Evolutionary conservation across 2,329 filamentous ascomycete species (phyloP).

Genomic region (Trichoderma afroharzianum): DNA sequence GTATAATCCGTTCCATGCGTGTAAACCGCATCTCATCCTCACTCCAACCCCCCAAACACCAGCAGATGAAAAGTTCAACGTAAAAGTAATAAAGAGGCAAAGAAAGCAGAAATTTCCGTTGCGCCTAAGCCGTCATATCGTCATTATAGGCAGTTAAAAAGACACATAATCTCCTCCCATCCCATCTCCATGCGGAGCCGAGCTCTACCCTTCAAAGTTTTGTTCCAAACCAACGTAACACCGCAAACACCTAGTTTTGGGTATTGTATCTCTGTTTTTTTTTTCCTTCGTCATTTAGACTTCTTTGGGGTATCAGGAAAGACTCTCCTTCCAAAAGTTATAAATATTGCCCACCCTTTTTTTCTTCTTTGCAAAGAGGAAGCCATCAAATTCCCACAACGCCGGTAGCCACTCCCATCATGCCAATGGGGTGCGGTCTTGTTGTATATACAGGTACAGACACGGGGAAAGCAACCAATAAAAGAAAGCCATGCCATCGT

Average conservation of each 20-base stretch:
- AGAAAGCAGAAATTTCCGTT: not conserved
- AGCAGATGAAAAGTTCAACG: not conserved
- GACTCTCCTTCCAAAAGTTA: not conserved
- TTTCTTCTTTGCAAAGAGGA: not conserved
- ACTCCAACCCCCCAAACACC: not conserved
- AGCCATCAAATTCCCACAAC: not conserved
- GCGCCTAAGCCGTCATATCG: not conserved
- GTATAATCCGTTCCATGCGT: not conserved
- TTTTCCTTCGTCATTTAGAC: not conserved
- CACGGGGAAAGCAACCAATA: not conserved
- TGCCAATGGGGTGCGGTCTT: not conserved
- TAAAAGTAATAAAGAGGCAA: not conserved
- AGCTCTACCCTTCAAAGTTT: conserved; percentile 1
- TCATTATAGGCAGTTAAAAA: not conserved
- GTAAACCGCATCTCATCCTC: not conserved
- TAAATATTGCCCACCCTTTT: not conserved
- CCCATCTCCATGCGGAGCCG: conserved; percentile 11
- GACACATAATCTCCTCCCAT: not conserved
- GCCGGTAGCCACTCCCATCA: not conserved
- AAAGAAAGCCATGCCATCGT: conserved; percentile 10
- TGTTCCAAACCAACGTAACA: not conserved
- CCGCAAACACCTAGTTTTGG: conserved; percentile 7
- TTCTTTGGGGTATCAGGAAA: conserved; percentile 6
- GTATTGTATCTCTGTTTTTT: not conserved
- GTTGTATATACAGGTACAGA: not conserved